Conservation (phyloP, 2,329 filamentous ascomycete genomes). For the Rhynchosporium secalis region DNA sequence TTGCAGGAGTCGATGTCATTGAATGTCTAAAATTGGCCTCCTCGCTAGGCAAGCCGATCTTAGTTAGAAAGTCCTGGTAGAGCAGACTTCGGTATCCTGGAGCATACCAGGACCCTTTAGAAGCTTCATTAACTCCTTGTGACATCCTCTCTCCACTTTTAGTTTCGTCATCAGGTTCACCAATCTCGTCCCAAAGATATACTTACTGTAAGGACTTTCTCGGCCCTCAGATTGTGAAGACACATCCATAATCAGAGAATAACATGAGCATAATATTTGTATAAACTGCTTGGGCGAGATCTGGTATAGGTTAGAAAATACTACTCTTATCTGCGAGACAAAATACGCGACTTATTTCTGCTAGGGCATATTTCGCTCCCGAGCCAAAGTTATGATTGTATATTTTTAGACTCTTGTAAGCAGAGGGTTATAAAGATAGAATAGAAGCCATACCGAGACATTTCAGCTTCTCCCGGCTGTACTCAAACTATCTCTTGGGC, state of each 20-base stretch:
- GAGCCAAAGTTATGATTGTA: constrained; percentile 24
- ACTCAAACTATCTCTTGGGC: constrained; percentile 56
- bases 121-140: background rate
- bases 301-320: constrained; percentile 9
- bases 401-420: constrained; percentile 6
- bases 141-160: constrained; percentile 34
- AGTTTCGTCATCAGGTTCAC: constrained; percentile 47
- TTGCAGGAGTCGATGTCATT: too few relatives aligned
- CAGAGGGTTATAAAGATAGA: background rate
- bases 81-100: too few relatives aligned
- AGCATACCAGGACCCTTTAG: too few relatives aligned
- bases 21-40: too few relatives aligned
- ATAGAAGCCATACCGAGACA: constrained; percentile 10
- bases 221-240: constrained; percentile 12
- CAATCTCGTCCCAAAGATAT: constrained; percentile 36
- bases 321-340: background rate
- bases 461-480: constrained; percentile 28
- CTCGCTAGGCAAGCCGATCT: too few relatives aligned
- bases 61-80: too few relatives aligned
- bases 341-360: constrained; percentile 7
- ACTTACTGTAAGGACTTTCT: constrained; percentile 18
- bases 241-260: constrained; percentile 21
- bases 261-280: constrained; percentile 25
- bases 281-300: constrained; percentile 25
- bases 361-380: constrained; percentile 25